Base-by-base conservation (phyloP, 2,329 filamentous ascomycete genomes). In the Botryosphaeria dothidea region DNA sequence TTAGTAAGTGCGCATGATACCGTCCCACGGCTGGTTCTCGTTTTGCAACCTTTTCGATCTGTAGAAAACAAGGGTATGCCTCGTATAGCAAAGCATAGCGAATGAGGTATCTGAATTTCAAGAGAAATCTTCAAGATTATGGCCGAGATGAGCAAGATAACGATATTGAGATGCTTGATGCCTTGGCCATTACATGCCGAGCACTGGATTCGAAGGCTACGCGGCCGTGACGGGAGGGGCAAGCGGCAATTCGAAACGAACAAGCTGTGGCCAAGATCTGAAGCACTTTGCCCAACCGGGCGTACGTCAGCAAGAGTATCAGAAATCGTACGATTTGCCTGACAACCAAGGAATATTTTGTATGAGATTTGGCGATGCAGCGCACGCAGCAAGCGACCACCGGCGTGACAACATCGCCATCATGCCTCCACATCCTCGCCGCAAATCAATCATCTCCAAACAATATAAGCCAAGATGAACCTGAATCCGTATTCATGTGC, bases 321-420 rank as follows among this genome's bases (percentile, higher is more conserved):
- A 60, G 11, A 45, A 13, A 29, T 60, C 56, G 56, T 60, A 60
- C 56, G 56, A 60, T 25, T 48, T 9, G 15, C 49, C 29, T 17
- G 49, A 52, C 19, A 19, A 52, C 15, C 29, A 41, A 41, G 38
- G 38, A 41, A 11, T 41, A 41, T 41, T 21, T n/a, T 52, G 49
- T 52, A 13, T 52, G 49, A 52, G 49, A 21, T 19, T 52, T 13
- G 23, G 25, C 4, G 11, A 36, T 19, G n/a, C n/a, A 17, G 38
- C 9, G 17, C 1, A 13, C 4, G 38, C 9, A 15, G 38, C 15
- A 41, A 41, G 38, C 38, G 38, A 41, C 31, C 38, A 41, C 8
- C 7, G n/a, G 23, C 49, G 17, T 36, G 25, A 51, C 48, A 25
- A 51, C 15, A 48, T 25, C 46, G 15, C 49, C 49, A 52, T 27